Evolutionary conservation across 192 early-diverging fungal species (phyloP).

Genomic region (Diversispora eburnea): DNA sequence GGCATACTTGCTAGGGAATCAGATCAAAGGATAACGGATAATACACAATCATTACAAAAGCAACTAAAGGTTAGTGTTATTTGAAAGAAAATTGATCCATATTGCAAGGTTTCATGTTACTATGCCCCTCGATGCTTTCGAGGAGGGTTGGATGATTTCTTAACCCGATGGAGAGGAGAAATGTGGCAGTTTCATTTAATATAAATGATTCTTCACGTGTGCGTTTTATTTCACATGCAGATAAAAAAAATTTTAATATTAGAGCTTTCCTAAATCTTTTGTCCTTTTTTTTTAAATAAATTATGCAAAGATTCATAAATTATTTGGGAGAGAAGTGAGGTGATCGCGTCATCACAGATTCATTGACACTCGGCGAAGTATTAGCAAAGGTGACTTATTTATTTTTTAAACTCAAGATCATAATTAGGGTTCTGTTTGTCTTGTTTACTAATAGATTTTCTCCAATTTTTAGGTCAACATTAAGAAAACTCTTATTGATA

Average conservation of each 20-base stretch:
- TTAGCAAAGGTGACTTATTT: conserved; percentile 28
- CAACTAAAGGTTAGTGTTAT: conserved; percentile 26
- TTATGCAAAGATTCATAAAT: conserved; percentile 24
- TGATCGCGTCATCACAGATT: conserved; percentile 25
- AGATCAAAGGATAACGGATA: conserved; percentile 20
- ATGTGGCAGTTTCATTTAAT: conserved; percentile 12
- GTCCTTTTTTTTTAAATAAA: conserved; percentile 20
- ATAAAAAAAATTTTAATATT: too few relatives aligned
- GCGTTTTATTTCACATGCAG: too few relatives aligned
- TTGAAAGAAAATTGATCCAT: conserved; percentile 13
- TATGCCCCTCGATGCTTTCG: conserved; percentile 26
- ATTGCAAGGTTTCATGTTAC: conserved; percentile 26
- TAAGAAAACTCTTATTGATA: conserved; percentile 27
- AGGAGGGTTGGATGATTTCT: conserved; percentile 9
- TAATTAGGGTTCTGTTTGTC: conserved; percentile 26
- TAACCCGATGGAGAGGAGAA: conserved; percentile 23
- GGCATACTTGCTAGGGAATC: conserved; percentile 20
- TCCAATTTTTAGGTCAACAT: conserved; percentile 26
- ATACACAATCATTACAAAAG: conserved; percentile 21
- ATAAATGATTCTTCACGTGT: too few relatives aligned
- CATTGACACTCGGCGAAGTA: conserved; percentile 27
- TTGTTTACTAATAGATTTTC: conserved; percentile 21
- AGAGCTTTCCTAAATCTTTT: conserved; percentile 8
- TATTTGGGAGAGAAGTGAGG: conserved; percentile 29
- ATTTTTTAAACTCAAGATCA: conserved; percentile 11